Evolutionary conservation across 441 rosid species (phyloP), one percentile per base, ranked within the genome.

Genomic region (Adansonia rubrostipa): DNA sequence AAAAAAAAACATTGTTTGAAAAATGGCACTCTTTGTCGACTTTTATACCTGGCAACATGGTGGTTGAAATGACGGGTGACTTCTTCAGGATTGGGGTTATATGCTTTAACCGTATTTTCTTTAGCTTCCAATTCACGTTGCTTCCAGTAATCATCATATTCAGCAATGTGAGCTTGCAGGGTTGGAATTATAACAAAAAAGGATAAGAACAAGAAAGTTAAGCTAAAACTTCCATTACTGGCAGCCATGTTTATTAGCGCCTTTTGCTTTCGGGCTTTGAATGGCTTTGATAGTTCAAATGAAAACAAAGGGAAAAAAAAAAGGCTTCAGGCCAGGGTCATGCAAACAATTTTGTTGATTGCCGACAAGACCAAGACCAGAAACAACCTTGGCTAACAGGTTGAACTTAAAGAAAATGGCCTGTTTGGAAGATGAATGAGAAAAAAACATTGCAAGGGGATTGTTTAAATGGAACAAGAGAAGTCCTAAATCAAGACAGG

Each of bases 41-140:
- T 33, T 33, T 3, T 33, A 33, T 42, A 89, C 90, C 24, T 54
- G 71, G 65, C n/a, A 11, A 82, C 81, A 20, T 79, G 74, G 1
- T 36, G 2, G 51, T 91, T 88, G 42, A 87, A 73, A 22, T 81
- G 82, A 0, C 77, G 17, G 44, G 88, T 86, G 82, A 88, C 88
- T 19, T 77, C 58, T 60, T 78, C 57, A 3, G 95, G 92, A 47
- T 82, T 20, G 0, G 90, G 84, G 28, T 81, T 71, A 44, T 79
- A 92, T 10, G 90, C 85, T 5, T 74, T 44, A 45, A 75, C 1
- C 19, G 79, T 22, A 10, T 40, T 69, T 54, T 84, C 78, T 71
- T 19, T 62, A 19, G 92, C 86, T 17, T 42, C 48, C 13, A 57
- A n/a, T 69, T 83, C 80, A 15, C 86, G 72, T 68, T 71, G 40